Percentiles rank a stretch among this genome's conserved stretches.
phyloP scores from a whole-genome alignment of 2,329 filamentous ascomycete species.

The Neonectria coccinea region DNA sequence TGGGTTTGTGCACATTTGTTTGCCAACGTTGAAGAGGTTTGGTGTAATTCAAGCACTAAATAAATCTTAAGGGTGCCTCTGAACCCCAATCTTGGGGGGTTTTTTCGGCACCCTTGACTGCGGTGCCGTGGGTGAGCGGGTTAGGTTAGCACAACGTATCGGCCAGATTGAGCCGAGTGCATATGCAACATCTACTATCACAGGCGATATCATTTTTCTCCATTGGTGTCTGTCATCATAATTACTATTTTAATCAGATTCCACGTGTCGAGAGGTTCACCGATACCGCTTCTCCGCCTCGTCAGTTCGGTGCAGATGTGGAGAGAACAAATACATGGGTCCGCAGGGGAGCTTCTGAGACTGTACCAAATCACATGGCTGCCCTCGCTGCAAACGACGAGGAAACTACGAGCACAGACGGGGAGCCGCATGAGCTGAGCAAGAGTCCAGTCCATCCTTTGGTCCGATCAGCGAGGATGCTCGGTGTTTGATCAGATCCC shows the following conservation, averaged over 20 bases:
- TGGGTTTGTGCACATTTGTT: not conserved
- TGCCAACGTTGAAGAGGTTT: not conserved
- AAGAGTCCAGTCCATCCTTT: not conserved
- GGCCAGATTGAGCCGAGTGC: too few relatives aligned
- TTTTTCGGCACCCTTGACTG: too few relatives aligned
- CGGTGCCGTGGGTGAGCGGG: too few relatives aligned
- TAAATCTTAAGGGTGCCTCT: too few relatives aligned
- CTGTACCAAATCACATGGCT: not conserved
- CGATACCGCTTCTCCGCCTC: not conserved
- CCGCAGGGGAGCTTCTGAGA: not conserved
- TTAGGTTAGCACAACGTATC: too few relatives aligned
- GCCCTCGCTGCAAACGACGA: not conserved
- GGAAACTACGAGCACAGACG: not conserved
- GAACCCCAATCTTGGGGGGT: too few relatives aligned
- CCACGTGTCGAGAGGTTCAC: not conserved
- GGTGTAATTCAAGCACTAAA: too few relatives aligned
- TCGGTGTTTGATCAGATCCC: constrained; percentile 1
- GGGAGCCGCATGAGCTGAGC: not conserved
- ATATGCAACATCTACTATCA: not conserved
- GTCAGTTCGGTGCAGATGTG: not conserved
- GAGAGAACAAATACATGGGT: not conserved
- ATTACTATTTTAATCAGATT: not conserved
- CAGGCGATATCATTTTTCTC: not conserved
- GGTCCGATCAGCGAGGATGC: not conserved
- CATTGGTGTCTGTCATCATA: not conserved